Conservation (phyloP, 148 eudicot species). For the Gaultheria prostrata region DNA sequence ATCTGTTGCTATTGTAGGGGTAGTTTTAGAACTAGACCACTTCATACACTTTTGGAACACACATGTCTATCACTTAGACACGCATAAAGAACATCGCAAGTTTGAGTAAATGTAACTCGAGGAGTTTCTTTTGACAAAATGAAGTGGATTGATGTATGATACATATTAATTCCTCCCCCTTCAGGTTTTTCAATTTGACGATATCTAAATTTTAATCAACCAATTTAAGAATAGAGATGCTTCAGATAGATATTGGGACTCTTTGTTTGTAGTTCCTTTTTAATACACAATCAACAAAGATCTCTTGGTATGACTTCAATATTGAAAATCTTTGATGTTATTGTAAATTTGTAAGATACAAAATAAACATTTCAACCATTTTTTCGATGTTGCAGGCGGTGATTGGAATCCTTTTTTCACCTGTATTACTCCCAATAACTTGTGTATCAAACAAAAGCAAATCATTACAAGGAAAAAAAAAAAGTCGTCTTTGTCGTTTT, state of each 20-base stretch:
- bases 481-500: neutral
- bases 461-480: neutral
- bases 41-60: neutral
- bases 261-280: neutral
- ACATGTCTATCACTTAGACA: neutral
- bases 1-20: neutral
- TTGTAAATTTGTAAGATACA: neutral
- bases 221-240: neutral
- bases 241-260: neutral
- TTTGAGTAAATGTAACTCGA: neutral
- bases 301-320: neutral
- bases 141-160: neutral
- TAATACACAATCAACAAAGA: neutral
- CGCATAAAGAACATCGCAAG: neutral
- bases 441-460: neutral
- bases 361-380: neutral
- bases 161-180: neutral
- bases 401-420: neutral
- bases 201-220: neutral
- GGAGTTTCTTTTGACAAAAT: neutral
- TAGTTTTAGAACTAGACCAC: neutral
- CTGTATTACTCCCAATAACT: neutral
- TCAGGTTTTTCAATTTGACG: neutral
- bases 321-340: neutral
- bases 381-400: neutral